Percentiles rank a stretch among this genome's conserved stretches.
Evolutionary conservation across 371 early-diverging fungal species (phyloP).

Genomic region (Umbelopsis sp.): DNA sequence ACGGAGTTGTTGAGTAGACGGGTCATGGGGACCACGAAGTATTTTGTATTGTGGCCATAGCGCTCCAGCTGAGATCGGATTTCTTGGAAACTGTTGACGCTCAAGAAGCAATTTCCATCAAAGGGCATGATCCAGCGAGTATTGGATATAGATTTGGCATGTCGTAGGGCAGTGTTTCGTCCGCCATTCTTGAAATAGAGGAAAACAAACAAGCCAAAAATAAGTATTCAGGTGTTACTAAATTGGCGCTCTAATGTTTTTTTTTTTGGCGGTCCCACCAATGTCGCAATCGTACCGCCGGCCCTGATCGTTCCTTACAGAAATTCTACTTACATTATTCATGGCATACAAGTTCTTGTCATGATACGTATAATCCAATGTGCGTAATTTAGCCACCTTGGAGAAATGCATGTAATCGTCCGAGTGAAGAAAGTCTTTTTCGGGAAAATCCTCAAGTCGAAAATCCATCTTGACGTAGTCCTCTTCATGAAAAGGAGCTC

Average conservation of each 20-base stretch:
- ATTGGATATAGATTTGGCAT: constrained; percentile 57
- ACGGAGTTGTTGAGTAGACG: constrained; percentile 65
- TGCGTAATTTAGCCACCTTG: constrained; percentile 64
- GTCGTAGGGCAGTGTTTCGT: constrained; percentile 63
- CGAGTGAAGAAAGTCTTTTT: constrained; percentile 68
- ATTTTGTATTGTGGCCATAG: constrained; percentile 56
- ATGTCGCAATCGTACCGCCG: too few relatives aligned
- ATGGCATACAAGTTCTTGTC: constrained; percentile 75
- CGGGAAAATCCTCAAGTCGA: constrained; percentile 66
- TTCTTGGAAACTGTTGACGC: constrained; percentile 60
- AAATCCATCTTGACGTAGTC: constrained; percentile 68
- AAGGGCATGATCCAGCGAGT: constrained; percentile 73
- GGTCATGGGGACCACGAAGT: constrained; percentile 74
- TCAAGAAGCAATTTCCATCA: constrained; percentile 73
- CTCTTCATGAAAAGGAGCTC: constrained; percentile 60
- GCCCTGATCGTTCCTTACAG: too few relatives aligned
- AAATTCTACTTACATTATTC: constrained; percentile 64
- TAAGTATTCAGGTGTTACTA: constrained; percentile 4
- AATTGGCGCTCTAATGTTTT: neutral
- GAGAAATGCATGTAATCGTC: constrained; percentile 65
- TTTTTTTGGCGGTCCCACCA: too few relatives aligned
- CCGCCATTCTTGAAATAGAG: constrained; percentile 63
- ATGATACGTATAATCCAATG: constrained; percentile 69
- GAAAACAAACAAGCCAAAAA: constrained; percentile 16
- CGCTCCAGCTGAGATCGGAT: constrained; percentile 57